Percentiles rank a stretch among this genome's conserved stretches.
Conservation (phyloP, 108 stramenopile species). For the Fragilaria crotonensis region DNA sequence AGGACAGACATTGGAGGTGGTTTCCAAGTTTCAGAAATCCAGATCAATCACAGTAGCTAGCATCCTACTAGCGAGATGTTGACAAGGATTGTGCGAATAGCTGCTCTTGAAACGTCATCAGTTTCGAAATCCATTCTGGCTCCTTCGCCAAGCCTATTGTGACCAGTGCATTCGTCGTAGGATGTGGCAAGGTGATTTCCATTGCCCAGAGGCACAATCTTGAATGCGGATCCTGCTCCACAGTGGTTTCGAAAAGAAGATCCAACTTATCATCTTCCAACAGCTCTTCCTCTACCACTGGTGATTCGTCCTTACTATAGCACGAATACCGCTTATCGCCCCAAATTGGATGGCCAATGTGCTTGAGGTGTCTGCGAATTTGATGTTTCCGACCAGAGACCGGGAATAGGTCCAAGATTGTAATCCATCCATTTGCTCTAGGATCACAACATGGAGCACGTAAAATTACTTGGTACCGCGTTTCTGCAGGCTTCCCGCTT, state of each 20-base stretch:
- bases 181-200: slow-evolving; percentile 22
- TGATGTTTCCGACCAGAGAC: slow-evolving; percentile 46
- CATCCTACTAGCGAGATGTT: too few species aligned
- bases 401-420: slow-evolving; percentile 24
- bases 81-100: too few species aligned
- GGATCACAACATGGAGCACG: slow-evolving; percentile 4
- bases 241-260: background rate
- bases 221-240: background rate
- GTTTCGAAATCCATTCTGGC: background rate
- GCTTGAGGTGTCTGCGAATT: slow-evolving; percentile 36
- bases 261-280: background rate
- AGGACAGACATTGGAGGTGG: too few species aligned
- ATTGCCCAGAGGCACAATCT: slow-evolving; percentile 26
- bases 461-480: slow-evolving; percentile 6
- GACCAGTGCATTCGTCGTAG: slow-evolving; percentile 8
- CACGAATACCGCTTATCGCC: slow-evolving; percentile 27
- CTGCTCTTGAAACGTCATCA: background rate
- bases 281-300: background rate
- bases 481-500: background rate
- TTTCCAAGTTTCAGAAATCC: too few species aligned
- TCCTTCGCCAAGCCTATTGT: slow-evolving; percentile 1
- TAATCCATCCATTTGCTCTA: slow-evolving; percentile 18
- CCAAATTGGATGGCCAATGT: slow-evolving; percentile 35
- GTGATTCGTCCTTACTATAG: background rate
- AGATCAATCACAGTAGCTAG: too few species aligned